phyloP scores from a whole-genome alignment of 164 flowering plant genomes.

The Nymphaea thermarum region DNA sequence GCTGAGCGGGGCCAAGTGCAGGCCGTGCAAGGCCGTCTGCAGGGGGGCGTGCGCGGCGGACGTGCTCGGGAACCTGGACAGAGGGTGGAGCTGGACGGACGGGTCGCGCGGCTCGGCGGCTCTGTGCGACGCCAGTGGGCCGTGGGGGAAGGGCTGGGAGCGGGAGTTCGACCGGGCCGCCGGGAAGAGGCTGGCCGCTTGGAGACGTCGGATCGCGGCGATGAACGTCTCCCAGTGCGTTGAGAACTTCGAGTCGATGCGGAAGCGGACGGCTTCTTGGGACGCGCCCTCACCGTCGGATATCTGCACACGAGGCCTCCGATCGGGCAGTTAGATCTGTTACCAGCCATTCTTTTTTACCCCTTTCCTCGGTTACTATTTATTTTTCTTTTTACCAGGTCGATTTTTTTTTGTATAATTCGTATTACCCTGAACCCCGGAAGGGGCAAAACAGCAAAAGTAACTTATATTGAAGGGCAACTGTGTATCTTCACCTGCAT shows the following conservation, averaged over 20 bases:
- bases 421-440: no score
- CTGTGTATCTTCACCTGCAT: no score
- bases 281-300: constrained; percentile 47
- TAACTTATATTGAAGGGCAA: no score
- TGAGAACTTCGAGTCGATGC: constrained; percentile 43
- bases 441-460: no score
- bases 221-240: constrained; percentile 41
- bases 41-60: constrained; percentile 43
- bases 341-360: not conserved
- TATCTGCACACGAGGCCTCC: constrained; percentile 25
- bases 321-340: not conserved
- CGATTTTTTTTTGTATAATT: no score
- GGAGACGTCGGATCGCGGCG: constrained; percentile 24
- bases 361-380: no score
- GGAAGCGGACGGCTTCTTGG: constrained; percentile 33
- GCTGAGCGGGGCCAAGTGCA: constrained; percentile 80
- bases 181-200: constrained; percentile 31
- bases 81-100: constrained; percentile 80
- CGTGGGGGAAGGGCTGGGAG: constrained; percentile 85
- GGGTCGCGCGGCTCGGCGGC: constrained; percentile 42
- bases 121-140: constrained; percentile 65
- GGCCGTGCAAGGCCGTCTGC: constrained; percentile 74
- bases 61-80: constrained; percentile 32
- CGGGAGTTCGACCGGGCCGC: constrained; percentile 43
- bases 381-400: no score